Evolutionary conservation across 1,284 basidiomycete genomes (phyloP), one percentile per base, ranked within the genome.

Genomic region (Ustilago curta): DNA sequence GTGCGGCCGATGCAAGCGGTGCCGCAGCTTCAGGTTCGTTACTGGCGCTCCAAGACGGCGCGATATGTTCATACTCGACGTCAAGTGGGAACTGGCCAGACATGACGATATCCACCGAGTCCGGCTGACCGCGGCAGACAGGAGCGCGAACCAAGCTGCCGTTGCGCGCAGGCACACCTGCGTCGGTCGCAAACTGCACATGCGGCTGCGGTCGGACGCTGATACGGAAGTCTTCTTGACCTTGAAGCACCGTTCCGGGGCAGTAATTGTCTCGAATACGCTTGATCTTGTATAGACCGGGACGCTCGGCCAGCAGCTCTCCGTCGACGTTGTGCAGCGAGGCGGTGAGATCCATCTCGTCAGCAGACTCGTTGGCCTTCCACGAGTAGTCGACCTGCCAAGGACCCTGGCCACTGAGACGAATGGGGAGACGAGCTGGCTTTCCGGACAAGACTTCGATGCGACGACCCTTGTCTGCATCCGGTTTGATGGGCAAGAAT

Each of bases 201-300:
- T 73, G 75, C 6, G 95, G 95, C 51, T 90, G 87, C 23, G 91
- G 89, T 27, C 94, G 88, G 88, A 91, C 92, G 64, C 90, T 88
- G 29, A 98, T 91, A 27, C 86, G 85, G 83, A 91, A 96, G 0
- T 87, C 90, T 0, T 89, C 87, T 44, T 90, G 90, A 37, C 88
- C 88, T 7, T 86, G 73, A 27, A 90, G 81, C 14, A 97, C 88
- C 8, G 87, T 85, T 14, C 95, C 95, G 11, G 91, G 90, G 82
- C 95, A 98, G 86, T 93, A 91, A 3, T 90, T 89, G 83, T 97
- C 95, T 14, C 87, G 86, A 40, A 97, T 89, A 66, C 89, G 89
- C 16, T 92, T 68, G 55, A 97, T 88, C 72, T 91, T 90, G 82
- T 95, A 97, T 2, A 87, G 80, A 7, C 95, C 95, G 55, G 89